Conservation (phyloP, 805 yeast species). For the Saccharomyces mikatae region DNA sequence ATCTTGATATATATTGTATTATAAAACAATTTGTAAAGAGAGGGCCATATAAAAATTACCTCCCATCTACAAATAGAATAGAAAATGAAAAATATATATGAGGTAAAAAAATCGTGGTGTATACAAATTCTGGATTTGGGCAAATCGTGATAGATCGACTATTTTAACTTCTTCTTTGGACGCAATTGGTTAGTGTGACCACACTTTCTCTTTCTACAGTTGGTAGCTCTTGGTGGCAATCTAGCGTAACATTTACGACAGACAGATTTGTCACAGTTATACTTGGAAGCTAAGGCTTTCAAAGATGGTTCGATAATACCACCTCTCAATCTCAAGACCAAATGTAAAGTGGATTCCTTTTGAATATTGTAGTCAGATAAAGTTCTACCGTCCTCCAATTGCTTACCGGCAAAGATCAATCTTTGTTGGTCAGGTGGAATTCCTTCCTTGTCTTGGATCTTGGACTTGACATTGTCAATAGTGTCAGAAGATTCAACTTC, state of each 20-base stretch:
- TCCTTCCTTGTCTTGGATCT: constrained; percentile 64
- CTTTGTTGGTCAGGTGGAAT: constrained; percentile 67
- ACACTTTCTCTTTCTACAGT: constrained; percentile 99
- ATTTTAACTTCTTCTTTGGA: constrained; percentile 98
- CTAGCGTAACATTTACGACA: constrained; percentile 99
- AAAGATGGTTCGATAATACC: constrained; percentile 93
- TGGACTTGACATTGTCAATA: constrained; percentile 94
- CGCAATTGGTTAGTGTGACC: constrained; percentile 99
- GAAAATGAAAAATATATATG: not conserved
- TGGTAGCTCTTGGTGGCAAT: constrained; percentile 99
- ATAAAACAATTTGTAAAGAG: not conserved
- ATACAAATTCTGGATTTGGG: not conserved
- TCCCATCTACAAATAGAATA: not conserved
- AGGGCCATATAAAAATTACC: not conserved
- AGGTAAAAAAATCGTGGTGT: not conserved
- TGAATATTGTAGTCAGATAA: constrained; percentile 64
- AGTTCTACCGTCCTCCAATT: constrained; percentile 65
- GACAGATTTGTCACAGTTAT: constrained; percentile 96
- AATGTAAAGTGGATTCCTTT: constrained; percentile 61
- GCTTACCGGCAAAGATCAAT: constrained; percentile 64
- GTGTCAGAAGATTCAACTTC: constrained; percentile 97
- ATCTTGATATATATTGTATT: not conserved
- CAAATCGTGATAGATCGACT: constrained; percentile 33
- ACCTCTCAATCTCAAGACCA: constrained; percentile 70
- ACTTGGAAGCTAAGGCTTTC: constrained; percentile 94